Percentiles rank a stretch among this genome's conserved stretches.
Evolutionary conservation across 106 monocot genomes (phyloP).

Genomic region (Apostasia shenzhenica): DNA sequence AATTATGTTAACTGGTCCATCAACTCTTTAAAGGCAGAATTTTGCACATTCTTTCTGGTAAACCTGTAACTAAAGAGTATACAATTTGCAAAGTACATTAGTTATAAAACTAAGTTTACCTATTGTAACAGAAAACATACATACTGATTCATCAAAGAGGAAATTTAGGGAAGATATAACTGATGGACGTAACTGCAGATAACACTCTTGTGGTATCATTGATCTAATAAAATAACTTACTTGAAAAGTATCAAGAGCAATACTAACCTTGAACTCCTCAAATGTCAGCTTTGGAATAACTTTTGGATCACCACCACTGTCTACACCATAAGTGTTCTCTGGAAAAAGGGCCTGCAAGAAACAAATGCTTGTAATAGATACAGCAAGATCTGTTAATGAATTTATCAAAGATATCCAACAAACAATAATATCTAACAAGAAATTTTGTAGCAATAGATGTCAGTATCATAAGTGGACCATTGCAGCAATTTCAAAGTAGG

Average conservation of each 20-base stretch:
- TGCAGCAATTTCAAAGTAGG: no score
- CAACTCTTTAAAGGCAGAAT: no score
- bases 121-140: no score
- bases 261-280: conserved; percentile 91
- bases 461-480: background rate
- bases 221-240: background rate
- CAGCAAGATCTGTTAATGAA: conserved; percentile 4
- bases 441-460: background rate
- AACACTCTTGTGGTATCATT: no score
- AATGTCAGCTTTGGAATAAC: conserved; percentile 92
- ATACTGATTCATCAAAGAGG: no score
- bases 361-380: conserved; percentile 3
- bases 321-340: conserved; percentile 95
- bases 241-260: background rate
- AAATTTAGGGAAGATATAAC: no score
- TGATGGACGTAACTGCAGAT: no score
- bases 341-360: conserved; percentile 81
- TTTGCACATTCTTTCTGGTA: no score
- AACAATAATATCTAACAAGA: background rate
- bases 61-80: no score
- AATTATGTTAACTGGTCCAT: no score
- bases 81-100: no score
- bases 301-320: conserved; percentile 97
- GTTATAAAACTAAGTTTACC: no score
- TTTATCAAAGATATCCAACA: background rate